phyloP scores from a whole-genome alignment of 371 early-diverging fungal genomes.

The Blakeslea trispora region DNA sequence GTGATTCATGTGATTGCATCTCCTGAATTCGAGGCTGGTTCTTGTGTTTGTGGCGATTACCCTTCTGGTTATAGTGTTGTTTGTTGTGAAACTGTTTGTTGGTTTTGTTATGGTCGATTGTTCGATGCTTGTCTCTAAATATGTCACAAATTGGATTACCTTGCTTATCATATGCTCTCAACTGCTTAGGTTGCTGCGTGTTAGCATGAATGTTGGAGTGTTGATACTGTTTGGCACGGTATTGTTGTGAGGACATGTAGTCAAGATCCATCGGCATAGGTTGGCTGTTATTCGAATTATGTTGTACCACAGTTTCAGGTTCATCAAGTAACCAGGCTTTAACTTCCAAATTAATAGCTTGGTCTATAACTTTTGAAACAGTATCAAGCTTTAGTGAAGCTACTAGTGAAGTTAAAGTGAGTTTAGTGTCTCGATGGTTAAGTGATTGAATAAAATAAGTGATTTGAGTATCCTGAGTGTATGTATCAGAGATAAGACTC shows the following conservation, averaged over 20 bases:
- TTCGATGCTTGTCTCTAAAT: constrained; percentile 2
- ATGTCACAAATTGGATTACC: constrained; percentile 15
- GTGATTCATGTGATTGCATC: too few species aligned
- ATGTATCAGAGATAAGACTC: constrained; percentile 3
- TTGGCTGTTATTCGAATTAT: too few species aligned
- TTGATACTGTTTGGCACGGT: not conserved
- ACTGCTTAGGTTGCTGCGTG: constrained; percentile 1
- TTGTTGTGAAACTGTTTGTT: too few species aligned
- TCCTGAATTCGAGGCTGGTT: too few species aligned
- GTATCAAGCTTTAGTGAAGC: too few species aligned
- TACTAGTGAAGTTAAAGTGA: too few species aligned
- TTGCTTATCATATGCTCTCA: constrained; percentile 5
- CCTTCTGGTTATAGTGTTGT: not conserved
- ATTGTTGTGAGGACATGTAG: not conserved
- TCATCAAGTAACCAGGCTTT: not conserved
- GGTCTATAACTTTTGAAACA: not conserved
- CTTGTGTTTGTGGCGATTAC: not conserved
- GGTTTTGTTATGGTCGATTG: not conserved
- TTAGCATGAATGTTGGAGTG: too few species aligned
- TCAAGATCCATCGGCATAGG: too few species aligned
- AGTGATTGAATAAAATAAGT: constrained; percentile 7
- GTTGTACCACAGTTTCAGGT: too few species aligned
- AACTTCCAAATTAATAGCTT: constrained; percentile 8
- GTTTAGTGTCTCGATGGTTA: not conserved
- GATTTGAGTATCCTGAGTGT: constrained; percentile 3